Evolutionary conservation across 2,329 filamentous ascomycete genomes (phyloP), one percentile per base, ranked within the genome.

Genomic region (Lachnellula subtilissima): DNA sequence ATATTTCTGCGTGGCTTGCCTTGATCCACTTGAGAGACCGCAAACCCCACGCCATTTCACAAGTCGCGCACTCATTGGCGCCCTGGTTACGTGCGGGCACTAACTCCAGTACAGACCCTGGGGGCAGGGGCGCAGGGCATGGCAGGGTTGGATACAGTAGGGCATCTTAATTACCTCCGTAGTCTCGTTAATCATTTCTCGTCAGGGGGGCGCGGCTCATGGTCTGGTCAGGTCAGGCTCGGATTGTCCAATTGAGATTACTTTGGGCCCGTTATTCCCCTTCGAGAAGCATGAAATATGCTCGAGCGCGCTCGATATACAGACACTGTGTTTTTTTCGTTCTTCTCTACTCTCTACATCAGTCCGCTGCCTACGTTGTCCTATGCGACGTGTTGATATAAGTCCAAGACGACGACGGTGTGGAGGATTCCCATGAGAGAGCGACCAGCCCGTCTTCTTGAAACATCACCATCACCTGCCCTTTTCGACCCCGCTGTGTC

Each of bases 401-500:
- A 17, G 6, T 43, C 19, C 14, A 47, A 17, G 46, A 12, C 9
- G 35, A 17, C 28, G 28, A 32, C n/a, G 19, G 19, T 19, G 42
- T 19, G 15, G 39, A 45, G 23, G n/a, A 32, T 11, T 25, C 23
- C n/a, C 45, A 48, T 23, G 14, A 17, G 22, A 28, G 45, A 25
- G 37, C 53, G 48, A 25, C 45, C 17, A 23, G 19, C 11, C 28
- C n/a, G 42, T 53, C 52, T 50, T 36, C 43, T 51, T 53, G 48
- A 54, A 61, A 58, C 50, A 51, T 45, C 52, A 35, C 48, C 50
- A 32, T 53, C 40, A 35, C 50, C 54, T n/a, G 28, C 47, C 32
- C 47, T 35, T 42, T 50, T 54, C 52, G 52, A 57, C 54, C 54
- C 59, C 56, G 54, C 56, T 53, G 52, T 36, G 49, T 48, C 45